Evolutionary conservation across 768 basidiomycete genomes (phyloP).

Genomic region (Russula vinacea): DNA sequence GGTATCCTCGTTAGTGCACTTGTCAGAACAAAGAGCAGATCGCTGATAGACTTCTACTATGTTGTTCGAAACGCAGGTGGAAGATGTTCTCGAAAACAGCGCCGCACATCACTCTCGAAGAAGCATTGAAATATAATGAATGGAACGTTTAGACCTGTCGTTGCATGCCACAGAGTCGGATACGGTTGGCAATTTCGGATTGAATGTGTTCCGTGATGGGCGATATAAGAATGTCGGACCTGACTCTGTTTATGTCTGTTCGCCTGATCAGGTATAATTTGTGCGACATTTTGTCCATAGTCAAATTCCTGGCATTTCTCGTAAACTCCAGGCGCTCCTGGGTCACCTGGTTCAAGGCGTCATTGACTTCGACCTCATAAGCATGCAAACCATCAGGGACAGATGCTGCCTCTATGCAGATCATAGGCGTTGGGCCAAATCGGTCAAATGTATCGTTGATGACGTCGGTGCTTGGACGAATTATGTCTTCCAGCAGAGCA

Average conservation of each 20-base stretch:
- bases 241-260: not conserved
- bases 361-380: not conserved
- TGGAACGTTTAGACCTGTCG: too few species aligned
- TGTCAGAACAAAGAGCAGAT: too few species aligned
- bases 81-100: too few species aligned
- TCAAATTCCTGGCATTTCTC: rapidly evolving
- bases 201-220: not conserved
- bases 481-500: not conserved
- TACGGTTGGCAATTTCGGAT: too few species aligned
- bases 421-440: not conserved
- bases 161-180: too few species aligned
- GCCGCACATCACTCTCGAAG: too few species aligned
- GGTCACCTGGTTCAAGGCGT: not conserved
- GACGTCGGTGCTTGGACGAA: not conserved
- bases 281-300: not conserved
- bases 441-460: not conserved
- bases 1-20: too few species aligned
- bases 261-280: not conserved
- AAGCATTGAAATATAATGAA: too few species aligned
- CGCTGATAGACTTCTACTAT: too few species aligned
- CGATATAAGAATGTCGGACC: rapidly evolving
- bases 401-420: not conserved
- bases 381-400: rapidly evolving
- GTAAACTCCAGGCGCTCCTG: not conserved
- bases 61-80: too few species aligned